Evolutionary conservation across 495 filamentous ascomycete genomes (phyloP).

Genomic region (Xylona heveae): DNA sequence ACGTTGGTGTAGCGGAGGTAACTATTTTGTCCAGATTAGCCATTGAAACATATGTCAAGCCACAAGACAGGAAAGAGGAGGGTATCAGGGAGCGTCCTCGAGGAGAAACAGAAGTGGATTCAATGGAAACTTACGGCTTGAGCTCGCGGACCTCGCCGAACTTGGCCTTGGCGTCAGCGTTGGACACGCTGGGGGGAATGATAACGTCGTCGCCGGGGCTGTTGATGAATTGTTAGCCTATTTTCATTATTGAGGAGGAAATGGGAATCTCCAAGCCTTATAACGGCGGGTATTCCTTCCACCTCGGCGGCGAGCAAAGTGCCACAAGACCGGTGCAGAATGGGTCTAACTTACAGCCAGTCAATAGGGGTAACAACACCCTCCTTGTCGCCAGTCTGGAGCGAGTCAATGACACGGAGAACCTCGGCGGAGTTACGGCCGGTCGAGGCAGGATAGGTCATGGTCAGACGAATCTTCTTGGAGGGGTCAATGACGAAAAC

Average conservation of each 20-base stretch:
- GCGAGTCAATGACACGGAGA: conserved; percentile 39
- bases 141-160: conserved; percentile 42
- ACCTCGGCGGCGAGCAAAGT: no score
- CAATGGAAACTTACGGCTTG: conserved; percentile 28
- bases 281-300: no score
- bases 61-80: background rate
- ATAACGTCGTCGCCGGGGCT: conserved; percentile 42
- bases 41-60: background rate
- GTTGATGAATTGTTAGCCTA: background rate
- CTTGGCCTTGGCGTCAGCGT: conserved; percentile 42
- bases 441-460: conserved; percentile 46
- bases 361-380: conserved; percentile 43
- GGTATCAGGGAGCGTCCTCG: no score
- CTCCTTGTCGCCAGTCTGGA: conserved; percentile 40
- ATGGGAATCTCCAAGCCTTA: no score
- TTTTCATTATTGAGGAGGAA: no score
- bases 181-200: conserved; percentile 38
- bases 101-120: no score
- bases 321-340: no score
- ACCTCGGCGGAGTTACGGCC: conserved; percentile 46
- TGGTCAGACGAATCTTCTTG: conserved; percentile 46
- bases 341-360: conserved; percentile 21
- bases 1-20: background rate
- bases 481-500: conserved; percentile 49
- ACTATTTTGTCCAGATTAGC: background rate